Base-by-base conservation (phyloP, 352 stramenopile genomes). In the Blastocystis hominis region DNA sequence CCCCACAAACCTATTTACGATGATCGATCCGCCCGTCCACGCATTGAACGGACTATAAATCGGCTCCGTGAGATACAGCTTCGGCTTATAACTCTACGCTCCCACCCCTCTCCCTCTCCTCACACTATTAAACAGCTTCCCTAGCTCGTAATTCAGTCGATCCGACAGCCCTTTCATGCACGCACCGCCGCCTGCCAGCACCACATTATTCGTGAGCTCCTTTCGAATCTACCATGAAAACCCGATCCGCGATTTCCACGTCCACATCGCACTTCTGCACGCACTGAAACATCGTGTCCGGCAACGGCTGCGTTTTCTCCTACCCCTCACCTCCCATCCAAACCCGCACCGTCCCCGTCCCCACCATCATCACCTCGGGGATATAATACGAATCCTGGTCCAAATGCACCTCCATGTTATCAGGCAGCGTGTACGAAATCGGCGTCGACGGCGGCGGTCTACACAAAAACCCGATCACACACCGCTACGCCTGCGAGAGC, bases 161-260 rank as follows among this genome's bases (percentile, higher is more conserved):
- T 94, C 93, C 70, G 90, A 92, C 89, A 98, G 95, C 88, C 95
- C 95, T 47, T 94, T 93, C 91, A 94, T 97, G 93, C 98, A 96
- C 87, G 93, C 97, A 59, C 93, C 95, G 78, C 96, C 96, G 88
- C 95, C 95, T 53, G 94, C 97, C 68, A 98, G 92, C 63, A 98
- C 93, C 90, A 98, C 95, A 91, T 98, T 97, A 89, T 90, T 93
- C 91, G 97, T 98, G 10, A 98, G 90, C 88, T 97, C 94, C 91
- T 96, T 96, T 89, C 93, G 91, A 86, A 96, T 95, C 72, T 84
- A 68, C 53, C n/a, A 10, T 66, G 2, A 34, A 54, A 44, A 13
- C 0, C 44, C 38, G 2, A 17, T 20, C 2, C n/a, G 15, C 4
- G n/a, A 54, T 2, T 36, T 7, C 34, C 72, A 84, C 72, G 47